phyloP scores from a whole-genome alignment of 2,329 filamentous ascomycete genomes.

The Cladosporium austrohemisphaericum region DNA sequence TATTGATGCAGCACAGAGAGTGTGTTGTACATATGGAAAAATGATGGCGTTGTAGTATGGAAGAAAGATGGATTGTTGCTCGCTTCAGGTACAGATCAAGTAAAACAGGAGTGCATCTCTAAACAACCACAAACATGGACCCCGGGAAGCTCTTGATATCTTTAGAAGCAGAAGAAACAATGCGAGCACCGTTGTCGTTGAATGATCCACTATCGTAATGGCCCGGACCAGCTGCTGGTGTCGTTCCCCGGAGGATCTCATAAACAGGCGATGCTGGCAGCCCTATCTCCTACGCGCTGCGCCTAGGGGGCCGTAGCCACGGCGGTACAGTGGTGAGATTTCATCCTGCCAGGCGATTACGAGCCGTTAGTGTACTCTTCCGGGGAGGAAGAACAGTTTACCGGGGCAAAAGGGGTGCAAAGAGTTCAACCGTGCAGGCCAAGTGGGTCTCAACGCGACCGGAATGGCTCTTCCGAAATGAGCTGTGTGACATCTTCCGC shows the following conservation, averaged over 20 bases:
- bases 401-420: conserved; percentile 1
- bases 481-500: neutral
- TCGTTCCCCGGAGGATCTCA: conserved; percentile 13
- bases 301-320: neutral
- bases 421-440: conserved; percentile 1
- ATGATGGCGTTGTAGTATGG: neutral
- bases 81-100: neutral
- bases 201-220: conserved; percentile 12
- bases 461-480: conserved; percentile 9
- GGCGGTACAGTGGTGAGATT: conserved; percentile 11
- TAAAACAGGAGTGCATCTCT: neutral
- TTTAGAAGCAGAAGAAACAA: conserved; percentile 11
- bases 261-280: conserved; percentile 10
- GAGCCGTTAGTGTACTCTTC: conserved; percentile 12
- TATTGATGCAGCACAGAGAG: conserved; percentile 6
- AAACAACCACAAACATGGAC: neutral
- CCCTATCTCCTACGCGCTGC: conserved; percentile 7
- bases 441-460: conserved; percentile 6
- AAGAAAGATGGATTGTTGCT: neutral
- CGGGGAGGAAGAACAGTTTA: conserved; percentile 9
- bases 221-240: conserved; percentile 10
- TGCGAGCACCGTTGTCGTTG: conserved; percentile 5
- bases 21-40: conserved; percentile 2
- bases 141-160: conserved; percentile 6
- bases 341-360: neutral